Conservation (phyloP, 176 grass and related monocot species). For the Oryza brachyantha region DNA sequence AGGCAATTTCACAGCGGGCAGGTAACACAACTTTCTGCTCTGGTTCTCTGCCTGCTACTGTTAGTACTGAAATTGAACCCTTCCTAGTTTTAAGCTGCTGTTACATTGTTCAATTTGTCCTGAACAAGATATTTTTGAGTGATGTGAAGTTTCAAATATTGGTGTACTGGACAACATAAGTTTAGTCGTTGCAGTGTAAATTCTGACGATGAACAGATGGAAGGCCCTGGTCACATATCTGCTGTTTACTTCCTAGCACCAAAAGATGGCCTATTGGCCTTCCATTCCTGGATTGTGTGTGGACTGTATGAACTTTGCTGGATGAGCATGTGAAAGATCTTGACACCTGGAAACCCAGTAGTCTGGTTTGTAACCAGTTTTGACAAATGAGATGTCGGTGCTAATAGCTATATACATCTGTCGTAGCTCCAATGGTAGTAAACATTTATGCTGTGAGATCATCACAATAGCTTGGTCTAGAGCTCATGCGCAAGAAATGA, state of each 20-base stretch:
- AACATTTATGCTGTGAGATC: neutral
- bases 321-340: neutral
- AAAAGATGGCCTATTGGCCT: neutral
- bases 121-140: neutral
- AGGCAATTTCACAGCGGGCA: slow-evolving; percentile 47
- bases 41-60: neutral
- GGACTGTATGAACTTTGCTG: neutral
- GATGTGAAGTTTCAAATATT: neutral
- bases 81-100: neutral
- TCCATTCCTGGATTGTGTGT: too few species aligned
- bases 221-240: neutral
- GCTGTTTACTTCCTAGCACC: neutral
- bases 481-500: neutral
- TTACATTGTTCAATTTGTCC: neutral
- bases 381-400: neutral
- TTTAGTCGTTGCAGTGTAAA: neutral
- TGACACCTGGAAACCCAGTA: neutral
- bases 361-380: neutral
- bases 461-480: neutral
- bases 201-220: neutral
- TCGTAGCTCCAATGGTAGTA: neutral
- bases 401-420: neutral
- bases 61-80: too few species aligned
- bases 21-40: slow-evolving; percentile 16
- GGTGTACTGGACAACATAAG: neutral